Percentiles rank a stretch among this genome's conserved stretches.
These are phyloP conservation scores for Aspergillus jensenii DNA, from an alignment of 2,329 filamentous ascomycete genomes.

Conservation along the genomic window DNA sequence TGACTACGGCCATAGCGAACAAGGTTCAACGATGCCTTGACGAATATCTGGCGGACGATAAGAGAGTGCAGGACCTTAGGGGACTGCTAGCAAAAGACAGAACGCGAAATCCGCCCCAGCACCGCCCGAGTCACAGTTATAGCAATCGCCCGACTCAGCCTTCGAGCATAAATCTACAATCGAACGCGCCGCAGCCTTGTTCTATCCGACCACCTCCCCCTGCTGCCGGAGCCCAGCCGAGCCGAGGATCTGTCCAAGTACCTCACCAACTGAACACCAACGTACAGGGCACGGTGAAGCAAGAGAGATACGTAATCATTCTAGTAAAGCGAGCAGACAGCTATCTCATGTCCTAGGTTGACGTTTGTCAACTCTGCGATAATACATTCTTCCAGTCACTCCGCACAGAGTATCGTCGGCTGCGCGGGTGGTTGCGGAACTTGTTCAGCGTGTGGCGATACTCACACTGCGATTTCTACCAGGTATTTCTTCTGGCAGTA, in stretches of 20 bases:
- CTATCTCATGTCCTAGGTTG: background rate
- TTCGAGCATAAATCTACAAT: no score
- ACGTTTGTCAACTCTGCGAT: background rate
- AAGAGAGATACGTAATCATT: background rate
- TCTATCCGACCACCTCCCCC: no score
- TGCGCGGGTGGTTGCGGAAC: background rate
- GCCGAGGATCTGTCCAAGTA: no score
- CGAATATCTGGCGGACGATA: background rate
- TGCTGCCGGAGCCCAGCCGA: no score
- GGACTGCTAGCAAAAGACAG: no score
- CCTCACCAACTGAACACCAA: no score
- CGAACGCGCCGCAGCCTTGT: no score
- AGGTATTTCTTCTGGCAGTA: background rate
- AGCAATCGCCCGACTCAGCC: no score
- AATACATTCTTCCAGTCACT: background rate
- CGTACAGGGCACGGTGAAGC: no score
- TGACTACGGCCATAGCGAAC: background rate
- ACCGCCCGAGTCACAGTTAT: no score
- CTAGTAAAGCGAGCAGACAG: background rate
- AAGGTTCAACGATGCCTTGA: background rate
- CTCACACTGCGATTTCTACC: slow-evolving; percentile 1
- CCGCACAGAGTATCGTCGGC: background rate
- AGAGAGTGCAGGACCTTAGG: background rate
- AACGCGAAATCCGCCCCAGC: no score
- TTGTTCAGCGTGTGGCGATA: background rate